These are phyloP conservation scores for Fraxinus sp. DNA, from an alignment of 305 asterid species.

Conservation along the genomic window DNA sequence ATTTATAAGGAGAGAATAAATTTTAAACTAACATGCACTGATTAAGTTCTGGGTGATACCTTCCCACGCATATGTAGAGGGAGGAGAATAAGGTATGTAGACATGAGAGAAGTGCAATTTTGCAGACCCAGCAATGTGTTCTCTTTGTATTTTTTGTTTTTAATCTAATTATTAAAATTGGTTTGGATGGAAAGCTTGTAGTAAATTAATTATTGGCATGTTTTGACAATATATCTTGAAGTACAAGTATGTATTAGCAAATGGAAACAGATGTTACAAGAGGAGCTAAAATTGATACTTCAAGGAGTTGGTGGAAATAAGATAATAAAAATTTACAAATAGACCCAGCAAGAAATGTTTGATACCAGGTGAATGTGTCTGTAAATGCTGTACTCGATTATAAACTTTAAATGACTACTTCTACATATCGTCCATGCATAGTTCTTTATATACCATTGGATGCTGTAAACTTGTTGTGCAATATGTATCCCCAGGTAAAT, in stretches of 20 bases:
- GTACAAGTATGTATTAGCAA: not conserved
- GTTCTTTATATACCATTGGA: not conserved
- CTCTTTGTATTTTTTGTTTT: constrained; percentile 3
- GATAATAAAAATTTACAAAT: not conserved
- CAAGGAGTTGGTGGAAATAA: not conserved
- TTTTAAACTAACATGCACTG: not conserved
- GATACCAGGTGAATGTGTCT: not conserved
- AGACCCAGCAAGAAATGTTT: not conserved
- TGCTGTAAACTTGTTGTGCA: constrained; percentile 11
- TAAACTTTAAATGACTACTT: not conserved
- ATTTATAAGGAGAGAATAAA: not conserved
- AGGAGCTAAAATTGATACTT: not conserved
- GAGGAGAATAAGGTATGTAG: constrained; percentile 11
- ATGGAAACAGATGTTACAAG: not conserved
- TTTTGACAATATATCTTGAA: not conserved
- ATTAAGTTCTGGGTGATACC: constrained; percentile 15
- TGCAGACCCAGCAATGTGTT: not conserved
- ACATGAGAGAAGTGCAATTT: constrained; percentile 6
- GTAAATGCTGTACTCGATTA: not conserved
- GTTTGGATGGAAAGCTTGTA: not conserved
- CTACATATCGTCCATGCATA: not conserved
- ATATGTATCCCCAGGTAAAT: not conserved
- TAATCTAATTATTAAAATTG: not conserved
- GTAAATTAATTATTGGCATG: not conserved
- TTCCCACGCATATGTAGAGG: constrained; percentile 1